Evolutionary conservation across 1,284 basidiomycete genomes (phyloP).

Genomic region (Trichosporon coremiiforme): DNA sequence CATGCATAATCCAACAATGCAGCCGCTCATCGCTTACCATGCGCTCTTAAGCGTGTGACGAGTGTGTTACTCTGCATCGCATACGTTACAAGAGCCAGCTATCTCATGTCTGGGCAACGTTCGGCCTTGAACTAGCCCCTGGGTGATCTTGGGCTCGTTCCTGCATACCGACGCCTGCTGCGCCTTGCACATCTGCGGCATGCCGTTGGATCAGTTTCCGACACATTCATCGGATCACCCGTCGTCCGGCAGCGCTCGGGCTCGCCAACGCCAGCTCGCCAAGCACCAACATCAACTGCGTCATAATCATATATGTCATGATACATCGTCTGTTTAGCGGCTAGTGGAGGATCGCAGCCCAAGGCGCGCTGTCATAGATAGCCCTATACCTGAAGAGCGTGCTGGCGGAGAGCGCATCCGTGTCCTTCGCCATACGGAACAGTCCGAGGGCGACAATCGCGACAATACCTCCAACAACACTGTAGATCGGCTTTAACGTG

Average conservation of each 20-base stretch:
- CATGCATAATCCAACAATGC: neutral
- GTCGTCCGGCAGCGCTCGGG: neutral
- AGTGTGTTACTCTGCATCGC: neutral
- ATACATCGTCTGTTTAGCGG: too few species aligned
- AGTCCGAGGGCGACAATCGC: constrained; percentile 42
- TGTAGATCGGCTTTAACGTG: constrained; percentile 9
- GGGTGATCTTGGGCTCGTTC: constrained; percentile 1
- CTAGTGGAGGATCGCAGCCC: constrained; percentile 30
- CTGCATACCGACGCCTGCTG: neutral
- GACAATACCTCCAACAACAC: constrained; percentile 26
- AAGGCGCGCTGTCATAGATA: constrained; percentile 36
- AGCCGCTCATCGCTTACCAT: neutral
- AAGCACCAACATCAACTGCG: too few species aligned
- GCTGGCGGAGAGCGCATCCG: constrained; percentile 29
- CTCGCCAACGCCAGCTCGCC: too few species aligned
- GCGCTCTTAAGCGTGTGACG: neutral
- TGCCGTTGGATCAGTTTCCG: neutral
- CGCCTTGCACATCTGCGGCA: neutral
- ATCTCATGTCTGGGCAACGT: neutral
- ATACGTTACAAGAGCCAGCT: neutral
- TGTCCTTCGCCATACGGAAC: constrained; percentile 39
- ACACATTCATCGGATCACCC: neutral
- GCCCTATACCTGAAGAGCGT: constrained; percentile 42
- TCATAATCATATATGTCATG: neutral
- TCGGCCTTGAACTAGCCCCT: neutral